These are phyloP conservation scores for Saccharomyces kudriavzevii DNA, from an alignment of 805 yeast genomes.

Conservation along the genomic window DNA sequence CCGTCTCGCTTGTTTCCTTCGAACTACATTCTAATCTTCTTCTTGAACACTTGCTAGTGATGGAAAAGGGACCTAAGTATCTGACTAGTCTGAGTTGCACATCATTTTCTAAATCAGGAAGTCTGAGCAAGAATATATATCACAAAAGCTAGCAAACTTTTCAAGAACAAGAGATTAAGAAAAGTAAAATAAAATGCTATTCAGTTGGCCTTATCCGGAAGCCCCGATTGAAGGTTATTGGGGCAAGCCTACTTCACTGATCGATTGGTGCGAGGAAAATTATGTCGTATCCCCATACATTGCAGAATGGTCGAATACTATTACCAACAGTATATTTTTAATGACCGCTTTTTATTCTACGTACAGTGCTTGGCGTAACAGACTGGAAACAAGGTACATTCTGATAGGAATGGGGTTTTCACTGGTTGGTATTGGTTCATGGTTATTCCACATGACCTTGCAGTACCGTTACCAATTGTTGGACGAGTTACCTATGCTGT, in stretches of 20 bases:
- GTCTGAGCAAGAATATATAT: background rate
- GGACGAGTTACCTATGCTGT: constrained; percentile 97
- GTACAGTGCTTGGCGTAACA: constrained; percentile 48
- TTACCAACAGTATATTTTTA: constrained; percentile 59
- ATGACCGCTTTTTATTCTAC: constrained; percentile 57
- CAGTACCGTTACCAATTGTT: constrained; percentile 80
- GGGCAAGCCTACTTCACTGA: constrained; percentile 87
- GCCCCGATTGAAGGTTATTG: constrained; percentile 56
- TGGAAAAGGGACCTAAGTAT: background rate
- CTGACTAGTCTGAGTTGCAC: background rate
- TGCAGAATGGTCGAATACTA: constrained; percentile 85
- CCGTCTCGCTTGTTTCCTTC: background rate
- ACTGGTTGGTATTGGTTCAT: constrained; percentile 85
- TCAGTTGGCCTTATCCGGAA: constrained; percentile 43
- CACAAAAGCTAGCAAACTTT: background rate
- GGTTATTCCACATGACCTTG: constrained; percentile 95
- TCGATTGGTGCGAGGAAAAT: constrained; percentile 98
- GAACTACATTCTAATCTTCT: background rate
- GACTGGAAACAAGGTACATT: constrained; percentile 62
- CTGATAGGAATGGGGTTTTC: constrained; percentile 72
- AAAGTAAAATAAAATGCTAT: constrained; percentile 6
- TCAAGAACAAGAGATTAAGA: too few relatives aligned
- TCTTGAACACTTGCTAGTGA: background rate
- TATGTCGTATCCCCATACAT: constrained; percentile 78
- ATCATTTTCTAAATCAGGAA: background rate